These are phyloP conservation scores for Podospora anserina DNA, from an alignment of 495 filamentous ascomycete species.

Conservation along the genomic window DNA sequence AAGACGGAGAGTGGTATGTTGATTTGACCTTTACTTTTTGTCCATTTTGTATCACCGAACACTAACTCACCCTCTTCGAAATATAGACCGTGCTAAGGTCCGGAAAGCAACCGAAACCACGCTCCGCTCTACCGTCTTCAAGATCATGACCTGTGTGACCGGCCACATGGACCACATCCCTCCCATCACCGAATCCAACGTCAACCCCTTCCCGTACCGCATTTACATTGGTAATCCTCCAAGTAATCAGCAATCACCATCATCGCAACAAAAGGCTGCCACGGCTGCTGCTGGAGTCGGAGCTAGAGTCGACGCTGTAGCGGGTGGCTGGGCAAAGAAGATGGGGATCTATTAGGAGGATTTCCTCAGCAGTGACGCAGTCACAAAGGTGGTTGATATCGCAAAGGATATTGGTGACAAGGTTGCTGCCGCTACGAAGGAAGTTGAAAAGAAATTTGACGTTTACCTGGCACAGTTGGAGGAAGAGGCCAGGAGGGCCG, in stretches of 20 bases:
- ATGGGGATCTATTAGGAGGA: slow-evolving; percentile 67
- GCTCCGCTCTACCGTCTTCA: slow-evolving; percentile 79
- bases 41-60: not conserved
- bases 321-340: slow-evolving; percentile 65
- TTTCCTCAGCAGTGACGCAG: not conserved
- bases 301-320: slow-evolving; percentile 27
- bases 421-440: not conserved
- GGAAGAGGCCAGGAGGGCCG: not conserved
- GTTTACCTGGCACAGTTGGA: not conserved
- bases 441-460: not conserved
- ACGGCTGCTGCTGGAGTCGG: not conserved
- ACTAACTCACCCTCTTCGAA: slow-evolving; percentile 12
- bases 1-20: slow-evolving; percentile 79
- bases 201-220: slow-evolving; percentile 92
- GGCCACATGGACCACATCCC: slow-evolving; percentile 93
- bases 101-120: slow-evolving; percentile 83
- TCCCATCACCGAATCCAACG: slow-evolving; percentile 87
- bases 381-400: not conserved
- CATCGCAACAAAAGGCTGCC: slow-evolving; percentile 16
- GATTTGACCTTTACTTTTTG: not conserved
- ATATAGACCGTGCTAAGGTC: slow-evolving; percentile 75
- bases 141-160: slow-evolving; percentile 82
- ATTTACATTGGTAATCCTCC: slow-evolving; percentile 65
- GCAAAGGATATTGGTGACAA: not conserved
- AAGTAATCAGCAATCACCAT: slow-evolving; percentile 10